phyloP scores from a whole-genome alignment of 352 stramenopile genomes.

The Phytopythium delawarense region DNA sequence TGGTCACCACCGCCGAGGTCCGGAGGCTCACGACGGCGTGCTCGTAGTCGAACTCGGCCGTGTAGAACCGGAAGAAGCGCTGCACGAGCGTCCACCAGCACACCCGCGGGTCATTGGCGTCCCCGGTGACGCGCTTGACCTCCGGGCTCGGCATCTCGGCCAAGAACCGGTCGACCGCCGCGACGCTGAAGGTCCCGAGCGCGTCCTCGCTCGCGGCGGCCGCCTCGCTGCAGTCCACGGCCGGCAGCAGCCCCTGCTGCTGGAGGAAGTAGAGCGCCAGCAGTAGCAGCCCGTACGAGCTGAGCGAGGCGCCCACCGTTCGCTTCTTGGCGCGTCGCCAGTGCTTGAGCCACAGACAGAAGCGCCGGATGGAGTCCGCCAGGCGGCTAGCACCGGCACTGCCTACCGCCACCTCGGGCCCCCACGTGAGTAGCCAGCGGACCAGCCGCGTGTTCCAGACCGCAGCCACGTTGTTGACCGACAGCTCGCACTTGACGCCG shows the following conservation, averaged over 20 bases:
- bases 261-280: constrained; percentile 74
- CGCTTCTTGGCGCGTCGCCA: constrained; percentile 37
- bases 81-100: constrained; percentile 34
- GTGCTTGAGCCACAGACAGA: constrained; percentile 54
- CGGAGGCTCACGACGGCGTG: constrained; percentile 61
- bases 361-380: constrained; percentile 16
- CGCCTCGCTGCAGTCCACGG: constrained; percentile 32
- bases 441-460: constrained; percentile 79
- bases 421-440: constrained; percentile 21
- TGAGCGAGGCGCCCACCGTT: constrained; percentile 35
- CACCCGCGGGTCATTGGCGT: neutral
- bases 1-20: constrained; percentile 18
- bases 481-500: constrained; percentile 57
- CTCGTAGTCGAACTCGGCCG: constrained; percentile 67
- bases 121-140: neutral
- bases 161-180: constrained; percentile 11
- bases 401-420: neutral
- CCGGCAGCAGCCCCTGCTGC: constrained; percentile 32
- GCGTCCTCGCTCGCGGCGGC: constrained; percentile 15
- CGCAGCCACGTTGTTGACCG: constrained; percentile 77
- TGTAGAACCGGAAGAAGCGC: constrained; percentile 76
- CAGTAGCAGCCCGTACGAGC: constrained; percentile 67
- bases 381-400: constrained; percentile 5
- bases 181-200: constrained; percentile 17
- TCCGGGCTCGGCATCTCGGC: neutral